A percentile compares a stretch with the other conserved stretches of the same genome.
phyloP scores from a whole-genome alignment of 345 rosid genomes.

The Angophora floribunda region DNA sequence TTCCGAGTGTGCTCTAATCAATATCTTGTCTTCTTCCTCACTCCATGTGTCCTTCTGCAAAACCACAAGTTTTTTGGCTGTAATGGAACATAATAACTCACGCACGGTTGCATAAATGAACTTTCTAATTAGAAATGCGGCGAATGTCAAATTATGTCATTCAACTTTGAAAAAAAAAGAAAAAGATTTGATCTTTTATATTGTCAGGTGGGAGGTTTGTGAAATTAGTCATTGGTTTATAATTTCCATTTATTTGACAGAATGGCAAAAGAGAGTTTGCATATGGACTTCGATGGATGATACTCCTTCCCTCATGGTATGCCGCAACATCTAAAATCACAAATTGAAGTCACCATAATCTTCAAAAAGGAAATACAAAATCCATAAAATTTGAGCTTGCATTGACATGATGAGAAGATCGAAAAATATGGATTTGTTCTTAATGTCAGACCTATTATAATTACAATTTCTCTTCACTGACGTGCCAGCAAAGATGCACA shows the following conservation, averaged over 20 bases:
- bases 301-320: neutral
- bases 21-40: slow-evolving; percentile 78
- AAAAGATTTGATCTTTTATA: neutral
- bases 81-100: neutral
- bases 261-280: neutral
- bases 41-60: slow-evolving; percentile 83
- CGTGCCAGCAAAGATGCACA: neutral
- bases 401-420: neutral
- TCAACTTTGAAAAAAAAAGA: neutral
- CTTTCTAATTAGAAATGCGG: neutral
- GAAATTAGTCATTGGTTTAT: neutral
- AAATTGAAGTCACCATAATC: neutral
- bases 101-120: neutral
- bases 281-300: neutral
- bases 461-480: neutral
- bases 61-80: neutral
- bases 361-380: neutral
- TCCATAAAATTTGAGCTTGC: neutral
- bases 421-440: neutral
- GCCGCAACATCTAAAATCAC: neutral
- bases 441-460: neutral
- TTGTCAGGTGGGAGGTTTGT: neutral
- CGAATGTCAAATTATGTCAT: neutral
- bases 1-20: slow-evolving; percentile 65
- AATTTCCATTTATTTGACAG: neutral